Evolutionary conservation across 176 grass and related monocot species (phyloP), one percentile per base, ranked within the genome.

Genomic region (Carex scoparia): DNA sequence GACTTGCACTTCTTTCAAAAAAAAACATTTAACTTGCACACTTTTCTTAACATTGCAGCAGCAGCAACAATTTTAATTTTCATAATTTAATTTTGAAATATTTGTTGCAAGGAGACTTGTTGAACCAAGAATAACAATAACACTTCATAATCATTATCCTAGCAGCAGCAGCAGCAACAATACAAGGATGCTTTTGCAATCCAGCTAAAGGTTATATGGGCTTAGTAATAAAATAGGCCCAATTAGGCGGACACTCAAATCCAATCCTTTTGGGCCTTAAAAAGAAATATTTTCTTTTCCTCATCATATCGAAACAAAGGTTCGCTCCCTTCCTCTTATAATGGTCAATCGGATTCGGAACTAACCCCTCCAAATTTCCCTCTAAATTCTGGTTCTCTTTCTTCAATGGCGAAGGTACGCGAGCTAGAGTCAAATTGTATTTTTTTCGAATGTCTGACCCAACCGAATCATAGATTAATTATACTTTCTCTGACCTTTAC

Each of bases 341-440:
- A 51, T 10, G 66, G 66, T 42, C 66, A 69, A 69, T 69, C 16
- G 37, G 35, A 70, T 28, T 69, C 16, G 37, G 35, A 70, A 63
- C 6, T 28, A 23, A 13, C 66, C 13, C 32, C 33, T 69, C 66
- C 4, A 75, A 23, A 15, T 76, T 54, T 75, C 71, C 15, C 70
- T 76, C 40, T 49, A 19, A 19, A 23, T 55, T 55, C 2, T 76
- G 2, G 10, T 7, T 53, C 49, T 70, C 23, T 30, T 49, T 55
- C 72, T 54, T 76, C 72, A 28, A 76, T 76, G 72, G 10, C 72
- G 72, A 55, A 76, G 72, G 72, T 76, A 32, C 1, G 19, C 69
- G 37, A 71, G 40, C 38, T 46, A 72, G 67, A 69, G 15, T 69
- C 31, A 70, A 9, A 18, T 42, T 11, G 7, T 10, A 23, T 11